phyloP scores from a whole-genome alignment of 2,329 filamentous ascomycete species.

The Cryphonectria radicalis region DNA sequence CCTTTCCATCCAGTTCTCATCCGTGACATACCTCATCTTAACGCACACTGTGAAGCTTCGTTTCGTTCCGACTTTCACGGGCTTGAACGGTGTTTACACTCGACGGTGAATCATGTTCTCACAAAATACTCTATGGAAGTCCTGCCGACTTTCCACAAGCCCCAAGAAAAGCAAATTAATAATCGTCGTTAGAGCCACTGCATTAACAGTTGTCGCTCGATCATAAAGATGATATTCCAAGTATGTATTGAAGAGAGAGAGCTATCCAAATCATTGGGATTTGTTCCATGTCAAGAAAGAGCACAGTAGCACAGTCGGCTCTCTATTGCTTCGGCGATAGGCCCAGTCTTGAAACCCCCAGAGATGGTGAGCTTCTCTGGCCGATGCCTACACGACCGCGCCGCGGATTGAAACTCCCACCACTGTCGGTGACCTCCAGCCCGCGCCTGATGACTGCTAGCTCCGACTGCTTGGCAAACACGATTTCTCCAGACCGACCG shows the following conservation, averaged over 20 bases:
- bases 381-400: background rate
- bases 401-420: constrained; percentile 25
- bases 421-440: constrained; percentile 31
- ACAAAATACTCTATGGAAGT: background rate
- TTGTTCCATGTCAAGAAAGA: background rate
- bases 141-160: background rate
- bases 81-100: background rate
- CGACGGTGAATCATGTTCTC: background rate
- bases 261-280: background rate
- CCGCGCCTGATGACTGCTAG: constrained; percentile 32
- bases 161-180: no score
- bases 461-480: constrained; percentile 28
- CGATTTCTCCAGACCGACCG: constrained; percentile 27
- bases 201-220: no score
- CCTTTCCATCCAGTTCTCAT: no score
- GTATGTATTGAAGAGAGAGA: background rate
- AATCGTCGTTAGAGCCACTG: no score
- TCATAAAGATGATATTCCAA: background rate
- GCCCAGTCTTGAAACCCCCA: background rate
- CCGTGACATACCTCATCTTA: background rate
- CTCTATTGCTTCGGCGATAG: background rate
- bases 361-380: constrained; percentile 1
- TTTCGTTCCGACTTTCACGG: no score
- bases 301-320: background rate
- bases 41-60: background rate